Conservation (phyloP, 2,329 filamentous ascomycete species). For the Colletotrichum brevisporum region DNA sequence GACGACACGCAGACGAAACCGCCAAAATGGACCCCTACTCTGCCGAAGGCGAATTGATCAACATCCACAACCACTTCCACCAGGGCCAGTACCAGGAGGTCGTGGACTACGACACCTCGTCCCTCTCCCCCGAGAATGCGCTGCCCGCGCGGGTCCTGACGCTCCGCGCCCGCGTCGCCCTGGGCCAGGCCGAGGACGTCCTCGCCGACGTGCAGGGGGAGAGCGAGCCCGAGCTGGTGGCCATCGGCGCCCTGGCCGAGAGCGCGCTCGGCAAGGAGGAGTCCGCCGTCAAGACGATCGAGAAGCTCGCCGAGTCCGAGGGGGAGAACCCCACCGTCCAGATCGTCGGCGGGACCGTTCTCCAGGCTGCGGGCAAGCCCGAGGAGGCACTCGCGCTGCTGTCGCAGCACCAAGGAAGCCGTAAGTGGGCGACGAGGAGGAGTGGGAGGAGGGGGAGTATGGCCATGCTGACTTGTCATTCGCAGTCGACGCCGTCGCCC, state of each 20-base stretch:
- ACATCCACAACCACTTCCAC: conserved; percentile 79
- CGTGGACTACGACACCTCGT: conserved; percentile 85
- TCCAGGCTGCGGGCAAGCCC: conserved; percentile 84
- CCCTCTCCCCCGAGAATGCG: conserved; percentile 83
- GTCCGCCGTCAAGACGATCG: conserved; percentile 72
- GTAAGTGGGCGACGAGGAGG: conserved; percentile 68
- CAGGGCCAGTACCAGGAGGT: conserved; percentile 90
- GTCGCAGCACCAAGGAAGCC: conserved; percentile 86
- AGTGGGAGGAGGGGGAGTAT: neutral
- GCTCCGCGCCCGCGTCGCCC: conserved; percentile 85
- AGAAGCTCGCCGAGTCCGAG: conserved; percentile 76
- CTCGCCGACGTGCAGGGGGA: conserved; percentile 76
- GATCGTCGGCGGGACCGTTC: conserved; percentile 83
- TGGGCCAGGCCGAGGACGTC: conserved; percentile 83
- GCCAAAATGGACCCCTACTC: conserved; percentile 77
- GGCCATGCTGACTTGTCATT: conserved; percentile 24
- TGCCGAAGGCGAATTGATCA: conserved; percentile 79
- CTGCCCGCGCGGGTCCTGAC: conserved; percentile 83
- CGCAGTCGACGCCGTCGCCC: conserved; percentile 80
- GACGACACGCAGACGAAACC: conserved; percentile 41
- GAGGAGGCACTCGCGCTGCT: conserved; percentile 88
- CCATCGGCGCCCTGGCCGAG: conserved; percentile 83
- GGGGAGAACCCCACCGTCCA: conserved; percentile 86
- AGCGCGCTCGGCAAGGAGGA: conserved; percentile 72
- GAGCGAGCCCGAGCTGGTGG: conserved; percentile 79